Base-by-base conservation (phyloP, 805 yeast genomes). In the Ogataea siamensis region DNA sequence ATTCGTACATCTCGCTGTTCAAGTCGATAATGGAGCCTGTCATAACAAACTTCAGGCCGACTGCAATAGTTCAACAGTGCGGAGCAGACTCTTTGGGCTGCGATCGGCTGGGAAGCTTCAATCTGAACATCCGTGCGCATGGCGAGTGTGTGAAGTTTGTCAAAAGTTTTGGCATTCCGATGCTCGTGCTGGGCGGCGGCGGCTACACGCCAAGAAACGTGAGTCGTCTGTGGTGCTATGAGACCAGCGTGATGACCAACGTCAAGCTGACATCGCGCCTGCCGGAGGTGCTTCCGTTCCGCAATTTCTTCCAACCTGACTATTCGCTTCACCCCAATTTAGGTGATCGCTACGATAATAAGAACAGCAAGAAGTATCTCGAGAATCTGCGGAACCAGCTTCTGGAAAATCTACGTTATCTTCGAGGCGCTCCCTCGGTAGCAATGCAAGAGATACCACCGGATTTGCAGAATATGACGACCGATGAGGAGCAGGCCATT, bases 191-290 rank as follows among this genome's bases (percentile, higher is more conserved):
- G 9, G 99, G 99, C 15, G 99, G 99, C 36, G 99, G 99, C 43
- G 99, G 99, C 13, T 91, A 91, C 63, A 93, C 99, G 2, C 95
- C 95, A 58, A 73, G 97, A 54, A 91, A 91, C 57, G 99, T 91
- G 10, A 83, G 94, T 26, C 71, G 98, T 50, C 73, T 94, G 21
- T 91, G 99, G 99, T 83, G 96, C 52, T 88, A 83, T 60, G 99
- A 91, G 63, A 91, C 98, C 1, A 91, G 96, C 23, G 71, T 93
- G 18, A 72, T 91, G 57, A 82, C 93, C 49, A 83, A 86, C 51
- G 87, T 83, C 10, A 72, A 81, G 32, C 67, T 91, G 52, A 85
- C 87, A 17, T 64, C 81, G n/a, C 82, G 78, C 50, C 66, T 89
- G 22, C 96, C 96, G 0, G 74, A 74, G 23, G 70, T 68, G 23